Base-by-base conservation (phyloP, 805 yeast genomes). In the Saccharomyces paradoxus region DNA sequence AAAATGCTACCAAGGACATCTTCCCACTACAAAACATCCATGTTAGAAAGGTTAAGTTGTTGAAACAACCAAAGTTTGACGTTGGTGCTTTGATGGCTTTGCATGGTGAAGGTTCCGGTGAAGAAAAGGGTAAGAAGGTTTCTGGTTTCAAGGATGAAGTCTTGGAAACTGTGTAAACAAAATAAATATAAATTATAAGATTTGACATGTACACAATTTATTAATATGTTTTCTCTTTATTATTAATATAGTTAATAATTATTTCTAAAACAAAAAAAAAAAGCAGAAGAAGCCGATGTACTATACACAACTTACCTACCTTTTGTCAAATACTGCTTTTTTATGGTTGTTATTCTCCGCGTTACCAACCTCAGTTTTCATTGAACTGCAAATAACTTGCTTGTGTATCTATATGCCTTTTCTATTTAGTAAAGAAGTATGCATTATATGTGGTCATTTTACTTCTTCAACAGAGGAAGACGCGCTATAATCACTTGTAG, bases 51-150 rank as follows among this genome's bases (percentile, higher is more conserved):
- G 97, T 91, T 72, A 91, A 91, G 84, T 84, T 91, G 76, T 88
- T 92, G 79, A 91, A 92, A 82, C 95, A 87, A 81, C 97, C 98
- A 77, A 91, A 91, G 82, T 89, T 91, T 83, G 98, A 91, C 79
- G 84, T 92, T 72, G 97, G 97, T 79, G 80, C 95, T 73, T 85
- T 91, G 75, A 80, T 91, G 76, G 86, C 97, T 73, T 86, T 92
- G 74, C 98, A 91, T 83, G 97, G 98, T 79, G 98, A 91, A 82
- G 79, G 84, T 65, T 74, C 89, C 64, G 79, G 84, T 74, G 96
- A 90, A 77, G 96, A 92, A 78, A 88, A 95, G 76, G 97, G 96
- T 79, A 90, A 91, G 86, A 90, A 90, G 79, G 91, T 91, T 72
- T 74, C 84, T 66, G 96, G 94, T 77, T 91, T 89, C 94, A 90